Base-by-base conservation (phyloP, 176 grass and related monocot species). In the Miscanthus lutarioriparius region DNA sequence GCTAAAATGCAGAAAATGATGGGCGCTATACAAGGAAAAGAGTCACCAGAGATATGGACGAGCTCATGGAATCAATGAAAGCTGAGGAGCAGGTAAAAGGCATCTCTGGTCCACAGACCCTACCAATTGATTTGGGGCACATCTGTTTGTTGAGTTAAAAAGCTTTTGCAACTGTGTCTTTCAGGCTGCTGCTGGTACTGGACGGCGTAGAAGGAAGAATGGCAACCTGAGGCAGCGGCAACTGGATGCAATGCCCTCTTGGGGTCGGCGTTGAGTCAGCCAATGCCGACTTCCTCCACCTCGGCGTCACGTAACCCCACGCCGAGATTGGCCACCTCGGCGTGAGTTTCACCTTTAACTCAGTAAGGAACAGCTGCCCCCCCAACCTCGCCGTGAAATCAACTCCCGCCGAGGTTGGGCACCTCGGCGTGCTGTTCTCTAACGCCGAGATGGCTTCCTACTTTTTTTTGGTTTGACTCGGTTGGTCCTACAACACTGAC, bases 1-100 rank as follows among this genome's bases (percentile, higher is more conserved):
- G 78, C 85, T 53, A 77, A 87, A 32, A 98, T 98, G 96, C 94
- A 98, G 85, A 98, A 98, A 82, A 87, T 98, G 86, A 92, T 98
- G 96, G 96, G 91, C 19, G 83, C 80, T 49, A 98, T 98, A 86
- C 84, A 98, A 95, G 96, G 93, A 35, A 86, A 94, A 79, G 92
- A 90, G 67, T 92, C 91, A 7, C 87, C 93, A 2, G 87, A 92
- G n/a, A n/a, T 45, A 89, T 98, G 62, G 87, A 87, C 40, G 79
- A 92, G 77, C 72, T 98, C 63, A 86, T 93, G 85, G 93, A 94
- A 22, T 98, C 96, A 22, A 83, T 98, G 8, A 95, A 92, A 88
- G 70, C 86, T 0, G 93, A 90, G 45, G 88, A 90, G 47, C 91
- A 98, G 96, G 96, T 98, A 66, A 70, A 15, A 64, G 26, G 0